phyloP scores from a whole-genome alignment of 2,329 filamentous ascomycete species.

The Ophiognomonia clavigignenti-juglandacearum region DNA sequence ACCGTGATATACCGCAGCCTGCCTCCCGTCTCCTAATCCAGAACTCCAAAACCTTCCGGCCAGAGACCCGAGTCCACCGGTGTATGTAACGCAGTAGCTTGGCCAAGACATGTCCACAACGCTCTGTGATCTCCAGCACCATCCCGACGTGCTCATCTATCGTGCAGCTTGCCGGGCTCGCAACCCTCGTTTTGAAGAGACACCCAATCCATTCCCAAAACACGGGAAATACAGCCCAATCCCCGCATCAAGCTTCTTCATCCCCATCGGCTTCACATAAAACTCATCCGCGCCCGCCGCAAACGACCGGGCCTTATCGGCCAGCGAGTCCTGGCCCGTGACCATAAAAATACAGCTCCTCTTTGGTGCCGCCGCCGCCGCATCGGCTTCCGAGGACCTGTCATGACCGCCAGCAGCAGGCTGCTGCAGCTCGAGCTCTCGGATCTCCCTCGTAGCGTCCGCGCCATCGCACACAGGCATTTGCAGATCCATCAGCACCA shows the following conservation, averaged over 20 bases:
- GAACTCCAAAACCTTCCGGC: too few species aligned
- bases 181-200: too few species aligned
- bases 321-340: conserved; percentile 4
- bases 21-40: too few species aligned
- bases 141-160: too few species aligned
- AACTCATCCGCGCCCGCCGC: conserved; percentile 8
- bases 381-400: too few species aligned
- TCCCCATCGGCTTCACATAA: conserved; percentile 7
- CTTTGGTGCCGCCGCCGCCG: not conserved
- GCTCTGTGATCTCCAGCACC: too few species aligned
- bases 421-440: conserved; percentile 28
- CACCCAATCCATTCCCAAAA: not conserved
- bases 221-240: not conserved
- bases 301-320: conserved; percentile 1
- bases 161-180: too few species aligned
- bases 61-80: too few species aligned
- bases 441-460: conserved; percentile 33
- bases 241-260: conserved; percentile 1
- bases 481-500: conserved; percentile 38
- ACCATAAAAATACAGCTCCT: conserved; percentile 15
- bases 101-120: too few species aligned
- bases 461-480: conserved; percentile 39
- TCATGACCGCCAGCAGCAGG: too few species aligned
- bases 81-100: too few species aligned
- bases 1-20: too few species aligned